These are phyloP conservation scores for Corchorus olitorius DNA, from an alignment of 345 rosid genomes.

Conservation along the genomic window DNA sequence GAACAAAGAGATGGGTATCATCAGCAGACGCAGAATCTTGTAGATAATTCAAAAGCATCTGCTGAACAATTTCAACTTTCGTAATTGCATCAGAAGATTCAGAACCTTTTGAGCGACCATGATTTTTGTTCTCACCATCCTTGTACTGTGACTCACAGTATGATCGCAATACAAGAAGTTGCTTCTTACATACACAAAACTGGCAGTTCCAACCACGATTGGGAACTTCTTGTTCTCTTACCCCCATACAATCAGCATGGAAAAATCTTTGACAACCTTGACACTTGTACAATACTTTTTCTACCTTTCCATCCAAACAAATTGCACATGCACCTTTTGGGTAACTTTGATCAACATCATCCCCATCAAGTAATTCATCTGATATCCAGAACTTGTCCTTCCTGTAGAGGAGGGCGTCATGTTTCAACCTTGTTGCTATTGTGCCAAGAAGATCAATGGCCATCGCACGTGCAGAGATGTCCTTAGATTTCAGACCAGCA, in stretches of 20 bases:
- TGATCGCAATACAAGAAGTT: slow-evolving; percentile 83
- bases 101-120: slow-evolving; percentile 26
- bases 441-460: slow-evolving; percentile 96
- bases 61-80: slow-evolving; percentile 79
- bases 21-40: slow-evolving; percentile 81
- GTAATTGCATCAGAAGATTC: slow-evolving; percentile 48
- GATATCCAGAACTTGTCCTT: slow-evolving; percentile 63
- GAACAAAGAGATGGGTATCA: slow-evolving; percentile 76
- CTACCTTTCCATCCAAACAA: slow-evolving; percentile 69
- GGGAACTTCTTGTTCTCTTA: slow-evolving; percentile 73
- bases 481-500: slow-evolving; percentile 97
- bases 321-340: slow-evolving; percentile 66
- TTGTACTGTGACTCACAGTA: slow-evolving; percentile 64
- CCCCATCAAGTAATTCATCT: slow-evolving; percentile 58
- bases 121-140: slow-evolving; percentile 40
- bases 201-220: slow-evolving; percentile 79
- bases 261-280: slow-evolving; percentile 76
- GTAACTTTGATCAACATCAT: slow-evolving; percentile 35
- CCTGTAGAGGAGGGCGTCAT: slow-evolving; percentile 67
- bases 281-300: slow-evolving; percentile 61
- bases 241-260: slow-evolving; percentile 92
- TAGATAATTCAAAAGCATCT: slow-evolving; percentile 88
- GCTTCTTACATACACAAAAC: slow-evolving; percentile 76
- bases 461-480: slow-evolving; percentile 80
- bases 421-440: slow-evolving; percentile 89